These are phyloP conservation scores for Benincasa hispida DNA, from an alignment of 306 rosid genomes.

Conservation along the genomic window DNA sequence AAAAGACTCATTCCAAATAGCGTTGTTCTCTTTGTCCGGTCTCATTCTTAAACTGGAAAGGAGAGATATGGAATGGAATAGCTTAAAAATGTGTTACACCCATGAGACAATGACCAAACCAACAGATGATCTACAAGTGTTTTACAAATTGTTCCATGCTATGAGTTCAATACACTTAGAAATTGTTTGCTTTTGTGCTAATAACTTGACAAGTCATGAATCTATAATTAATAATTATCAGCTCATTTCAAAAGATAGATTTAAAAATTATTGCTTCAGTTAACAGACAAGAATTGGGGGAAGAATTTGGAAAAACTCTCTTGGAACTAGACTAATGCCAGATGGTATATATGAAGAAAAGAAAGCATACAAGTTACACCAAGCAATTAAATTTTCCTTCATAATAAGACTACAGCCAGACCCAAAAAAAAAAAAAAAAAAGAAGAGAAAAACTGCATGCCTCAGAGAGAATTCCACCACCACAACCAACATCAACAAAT, in stretches of 20 bases:
- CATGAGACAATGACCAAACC: too few species aligned
- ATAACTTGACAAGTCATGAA: neutral
- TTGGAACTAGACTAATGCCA: neutral
- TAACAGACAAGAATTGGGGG: neutral
- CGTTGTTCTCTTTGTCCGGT: neutral
- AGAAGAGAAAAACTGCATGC: slow-evolving; percentile 15
- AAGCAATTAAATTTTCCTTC: neutral
- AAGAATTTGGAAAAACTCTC: neutral
- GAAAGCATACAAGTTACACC: neutral
- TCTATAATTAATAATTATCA: neutral
- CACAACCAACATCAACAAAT: slow-evolving; percentile 87
- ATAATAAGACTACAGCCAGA: neutral
- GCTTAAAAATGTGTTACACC: neutral
- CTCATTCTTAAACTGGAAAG: neutral
- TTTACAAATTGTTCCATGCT: neutral
- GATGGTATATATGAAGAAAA: neutral
- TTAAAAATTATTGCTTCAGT: neutral
- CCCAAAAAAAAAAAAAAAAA: neutral
- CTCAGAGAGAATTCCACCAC: slow-evolving; percentile 96
- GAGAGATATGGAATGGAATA: neutral
- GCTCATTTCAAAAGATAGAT: neutral
- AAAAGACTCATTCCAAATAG: neutral
- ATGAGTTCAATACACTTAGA: neutral
- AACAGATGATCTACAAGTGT: neutral
- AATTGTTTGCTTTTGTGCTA: neutral